Percentiles rank a stretch among this genome's conserved stretches.
phyloP scores from a whole-genome alignment of 139 green algal genomes.

The Mesotaenium endlicherianum region DNA sequence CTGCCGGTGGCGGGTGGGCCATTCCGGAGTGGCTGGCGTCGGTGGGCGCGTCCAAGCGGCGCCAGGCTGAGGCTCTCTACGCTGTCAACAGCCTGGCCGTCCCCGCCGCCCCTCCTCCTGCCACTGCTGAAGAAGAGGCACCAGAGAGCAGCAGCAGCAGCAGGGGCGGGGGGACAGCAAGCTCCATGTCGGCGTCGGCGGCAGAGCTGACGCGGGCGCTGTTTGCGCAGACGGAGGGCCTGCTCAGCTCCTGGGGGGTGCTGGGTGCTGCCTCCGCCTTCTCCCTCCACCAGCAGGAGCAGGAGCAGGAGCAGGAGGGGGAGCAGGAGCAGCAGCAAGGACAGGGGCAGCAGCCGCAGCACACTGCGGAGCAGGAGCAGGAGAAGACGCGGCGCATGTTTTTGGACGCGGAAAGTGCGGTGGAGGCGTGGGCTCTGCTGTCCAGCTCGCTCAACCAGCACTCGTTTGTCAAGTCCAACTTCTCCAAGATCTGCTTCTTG shows the following conservation, averaged over 20 bases:
- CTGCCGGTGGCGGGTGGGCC: too few relatives aligned
- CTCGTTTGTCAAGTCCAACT: constrained; percentile 32
- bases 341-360: background rate
- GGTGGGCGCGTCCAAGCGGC: too few relatives aligned
- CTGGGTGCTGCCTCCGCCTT: background rate
- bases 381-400: constrained; percentile 26
- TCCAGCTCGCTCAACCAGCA: constrained; percentile 10
- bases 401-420: constrained; percentile 26
- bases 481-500: constrained; percentile 35
- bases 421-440: constrained; percentile 39
- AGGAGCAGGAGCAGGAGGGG: background rate
- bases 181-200: background rate
- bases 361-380: background rate
- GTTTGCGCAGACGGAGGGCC: constrained; percentile 6
- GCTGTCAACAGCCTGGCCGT: background rate
- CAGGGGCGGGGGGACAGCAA: background rate
- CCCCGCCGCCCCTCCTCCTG: background rate
- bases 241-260: background rate
- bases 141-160: background rate
- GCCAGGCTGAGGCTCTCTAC: too few relatives aligned
- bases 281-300: background rate
- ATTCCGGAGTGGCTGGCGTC: too few relatives aligned
- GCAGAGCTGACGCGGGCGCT: background rate
- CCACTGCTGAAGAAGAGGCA: background rate
- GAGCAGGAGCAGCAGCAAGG: background rate